phyloP scores from a whole-genome alignment of 73 alveolate genomes.

The Breviolum minutum region DNA sequence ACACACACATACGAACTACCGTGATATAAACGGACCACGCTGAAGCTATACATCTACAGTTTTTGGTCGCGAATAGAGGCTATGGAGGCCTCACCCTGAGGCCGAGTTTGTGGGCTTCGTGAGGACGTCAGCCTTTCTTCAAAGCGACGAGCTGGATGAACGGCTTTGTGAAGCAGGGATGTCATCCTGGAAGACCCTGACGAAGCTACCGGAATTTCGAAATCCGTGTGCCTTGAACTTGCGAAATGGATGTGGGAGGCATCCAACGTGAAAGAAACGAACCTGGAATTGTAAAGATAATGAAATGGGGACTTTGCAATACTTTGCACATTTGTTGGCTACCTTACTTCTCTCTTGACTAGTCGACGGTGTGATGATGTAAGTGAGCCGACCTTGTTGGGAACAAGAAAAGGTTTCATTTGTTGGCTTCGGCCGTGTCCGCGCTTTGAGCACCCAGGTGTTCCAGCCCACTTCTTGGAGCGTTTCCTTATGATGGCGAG shows the following conservation, averaged over 20 bases:
- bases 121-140: conserved; percentile 58
- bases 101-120: conserved; percentile 92
- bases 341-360: neutral
- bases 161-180: conserved; percentile 76
- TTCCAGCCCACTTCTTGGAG: conserved; percentile 84
- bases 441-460: conserved; percentile 1
- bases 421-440: neutral
- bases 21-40: neutral
- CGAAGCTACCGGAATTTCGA: conserved; percentile 58
- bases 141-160: conserved; percentile 75
- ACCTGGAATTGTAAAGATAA: no score
- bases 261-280: no score
- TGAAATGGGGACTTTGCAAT: no score
- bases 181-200: conserved; percentile 66
- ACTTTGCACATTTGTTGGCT: neutral
- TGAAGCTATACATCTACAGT: neutral
- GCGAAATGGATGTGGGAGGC: no score
- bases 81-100: neutral
- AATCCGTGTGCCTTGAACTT: conserved; percentile 22
- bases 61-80: neutral
- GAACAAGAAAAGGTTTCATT: neutral
- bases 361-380: neutral
- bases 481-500: conserved; percentile 62
- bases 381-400: neutral
- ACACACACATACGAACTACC: no score